Conservation (phyloP, 169 alveolate genomes). For the Plasmodium falciparum region DNA sequence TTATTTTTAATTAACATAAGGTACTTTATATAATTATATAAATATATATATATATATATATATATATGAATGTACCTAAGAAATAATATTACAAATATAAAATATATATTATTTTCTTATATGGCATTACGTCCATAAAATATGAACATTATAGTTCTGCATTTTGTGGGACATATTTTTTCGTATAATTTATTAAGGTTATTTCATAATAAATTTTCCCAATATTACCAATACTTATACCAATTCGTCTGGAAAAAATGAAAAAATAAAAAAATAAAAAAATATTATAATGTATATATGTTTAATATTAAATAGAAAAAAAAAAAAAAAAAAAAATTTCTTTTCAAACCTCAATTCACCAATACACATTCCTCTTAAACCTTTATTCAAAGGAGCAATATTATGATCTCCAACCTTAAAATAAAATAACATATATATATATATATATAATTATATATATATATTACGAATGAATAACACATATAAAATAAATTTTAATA, state of each 20-base stretch:
- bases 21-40: no score
- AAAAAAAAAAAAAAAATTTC: not conserved
- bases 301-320: not conserved
- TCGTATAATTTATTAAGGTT: conserved; percentile 67
- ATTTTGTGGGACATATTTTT: conserved; percentile 4
- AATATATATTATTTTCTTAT: no score
- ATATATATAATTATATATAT: not conserved
- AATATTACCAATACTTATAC: conserved; percentile 80
- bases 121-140: no score
- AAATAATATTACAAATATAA: no score
- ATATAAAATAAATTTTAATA: no score
- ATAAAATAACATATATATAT: not conserved
- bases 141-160: conserved; percentile 12
- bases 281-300: not conserved
- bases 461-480: not conserved
- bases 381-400: conserved; percentile 81
- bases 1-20: no score
- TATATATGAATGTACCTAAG: no score
- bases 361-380: conserved; percentile 82
- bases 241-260: conserved; percentile 78
- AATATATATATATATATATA: no score
- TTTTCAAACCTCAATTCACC: conserved; percentile 82
- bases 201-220: conserved; percentile 84
- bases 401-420: conserved; percentile 84
- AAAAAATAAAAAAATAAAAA: not conserved